Conservation (phyloP, 177 flowering plant species). For the Vitis hybrid region DNA sequence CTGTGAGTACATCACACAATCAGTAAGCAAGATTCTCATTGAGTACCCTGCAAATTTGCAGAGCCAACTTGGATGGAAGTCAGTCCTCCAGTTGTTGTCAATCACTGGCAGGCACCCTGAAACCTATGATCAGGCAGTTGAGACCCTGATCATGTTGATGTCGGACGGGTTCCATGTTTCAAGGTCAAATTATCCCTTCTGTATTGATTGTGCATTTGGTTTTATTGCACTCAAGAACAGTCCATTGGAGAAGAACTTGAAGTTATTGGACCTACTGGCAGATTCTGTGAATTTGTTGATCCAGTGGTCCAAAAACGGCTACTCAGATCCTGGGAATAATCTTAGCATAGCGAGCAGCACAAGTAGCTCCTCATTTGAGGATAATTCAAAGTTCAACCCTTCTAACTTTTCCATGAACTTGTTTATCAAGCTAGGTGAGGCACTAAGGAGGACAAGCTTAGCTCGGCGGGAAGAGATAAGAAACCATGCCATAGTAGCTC, state of each 20-base stretch:
- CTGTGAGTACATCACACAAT: conserved; percentile 47
- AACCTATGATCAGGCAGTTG: conserved; percentile 68
- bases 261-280: conserved; percentile 65
- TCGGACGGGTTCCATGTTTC: conserved; percentile 52
- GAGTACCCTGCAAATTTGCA: conserved; percentile 66
- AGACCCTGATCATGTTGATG: conserved; percentile 63
- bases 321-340: conserved; percentile 58
- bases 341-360: conserved; percentile 38
- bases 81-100: conserved; percentile 61
- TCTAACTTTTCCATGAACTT: conserved; percentile 35
- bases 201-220: conserved; percentile 76
- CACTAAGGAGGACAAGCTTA: conserved; percentile 68
- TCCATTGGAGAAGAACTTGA: conserved; percentile 68
- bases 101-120: conserved; percentile 68
- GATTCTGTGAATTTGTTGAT: conserved; percentile 56
- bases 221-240: conserved; percentile 69
- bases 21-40: conserved; percentile 49
- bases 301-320: conserved; percentile 56
- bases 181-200: conserved; percentile 51
- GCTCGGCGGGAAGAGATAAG: conserved; percentile 85
- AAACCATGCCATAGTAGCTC: conserved; percentile 63
- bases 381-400: conserved; percentile 25
- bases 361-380: conserved; percentile 54
- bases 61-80: conserved; percentile 74
- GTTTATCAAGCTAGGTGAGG: conserved; percentile 71